Base-by-base conservation (phyloP, 192 early-diverging fungal genomes). In the Diversispora epigaea region DNA sequence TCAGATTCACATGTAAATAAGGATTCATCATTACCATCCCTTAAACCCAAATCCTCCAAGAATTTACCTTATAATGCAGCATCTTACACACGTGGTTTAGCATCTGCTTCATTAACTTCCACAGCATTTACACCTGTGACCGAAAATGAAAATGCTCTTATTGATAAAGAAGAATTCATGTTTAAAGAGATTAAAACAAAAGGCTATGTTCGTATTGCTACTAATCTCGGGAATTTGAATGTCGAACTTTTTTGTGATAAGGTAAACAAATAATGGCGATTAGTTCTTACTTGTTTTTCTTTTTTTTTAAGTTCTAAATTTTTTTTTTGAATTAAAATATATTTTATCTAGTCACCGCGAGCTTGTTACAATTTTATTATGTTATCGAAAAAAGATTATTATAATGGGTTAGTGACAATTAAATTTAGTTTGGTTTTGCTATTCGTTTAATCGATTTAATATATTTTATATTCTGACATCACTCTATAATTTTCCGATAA, bases 341-440 rank as follows among this genome's bases (percentile, higher is more conserved):
- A 79, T 71, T 84, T 79, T 71, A 77, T 57, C 57, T 80, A 88
- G 80, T 87, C 93, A 4, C 97, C 97, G 14, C 83, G 89, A 6
- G 89, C 97, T 4, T 96, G 94, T 75, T 92, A 93, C 80, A 99
- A 99, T 79, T 95, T 99, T 77, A 86, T 97, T 54, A 86, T 89
- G 86, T 82, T 98, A 43, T 89, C 92, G 3, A 94, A 93, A 79
- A 78, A 83, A 6, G 94, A 91, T 9, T 96, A 96, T 70, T 98
- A 98, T 86, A 92, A 93, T 43, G 41, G 41, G 62, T 64, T 44
- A 6, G 40, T 44, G n/a, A 3, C 10, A 17, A 3, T 6, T 8
- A 15, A 32, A 32, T 32, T 32, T 32, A 32, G 0, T 32, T 32
- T 32, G 25, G 25, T 32, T 41, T 19, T 43, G 3, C 1, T 9